phyloP scores from a whole-genome alignment of 2,329 filamentous ascomycete species.

The Cordyceps cateniannulata region DNA sequence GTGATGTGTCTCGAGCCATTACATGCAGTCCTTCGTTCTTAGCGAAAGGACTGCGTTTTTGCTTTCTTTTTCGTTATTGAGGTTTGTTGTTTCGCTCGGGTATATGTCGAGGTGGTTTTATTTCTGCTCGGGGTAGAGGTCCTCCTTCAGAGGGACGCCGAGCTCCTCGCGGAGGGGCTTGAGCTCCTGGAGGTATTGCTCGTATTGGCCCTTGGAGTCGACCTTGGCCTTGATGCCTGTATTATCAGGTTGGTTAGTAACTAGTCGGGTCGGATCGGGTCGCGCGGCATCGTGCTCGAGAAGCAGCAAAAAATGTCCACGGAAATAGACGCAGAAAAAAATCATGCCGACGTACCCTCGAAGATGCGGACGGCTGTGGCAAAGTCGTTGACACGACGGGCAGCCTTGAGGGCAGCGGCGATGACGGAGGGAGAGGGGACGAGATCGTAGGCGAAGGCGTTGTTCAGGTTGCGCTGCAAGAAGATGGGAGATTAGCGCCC shows the following conservation, averaged over 20 bases:
- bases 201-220: slow-evolving; percentile 95
- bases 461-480: slow-evolving; percentile 82
- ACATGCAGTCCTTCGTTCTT: slow-evolving; percentile 1
- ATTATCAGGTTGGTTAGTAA: not conserved
- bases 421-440: slow-evolving; percentile 91
- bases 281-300: not conserved
- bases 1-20: slow-evolving; percentile 8
- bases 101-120: not conserved
- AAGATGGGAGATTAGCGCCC: not conserved
- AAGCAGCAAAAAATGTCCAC: not conserved
- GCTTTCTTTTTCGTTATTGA: not conserved
- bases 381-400: slow-evolving; percentile 95
- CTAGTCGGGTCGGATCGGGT: not conserved
- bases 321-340: not conserved
- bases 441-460: slow-evolving; percentile 99
- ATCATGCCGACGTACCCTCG: slow-evolving; percentile 63
- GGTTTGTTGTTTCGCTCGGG: not conserved
- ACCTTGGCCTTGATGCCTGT: slow-evolving; percentile 98
- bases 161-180: slow-evolving; percentile 90
- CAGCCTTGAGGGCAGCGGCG: slow-evolving; percentile 84
- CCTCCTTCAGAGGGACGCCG: slow-evolving; percentile 84
- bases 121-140: slow-evolving; percentile 71
- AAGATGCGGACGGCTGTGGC: slow-evolving; percentile 97
- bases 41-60: not conserved
- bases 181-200: slow-evolving; percentile 91